A percentile compares a stretch with the other conserved stretches of the same genome.
Evolutionary conservation across 2,329 filamentous ascomycete genomes (phyloP).

Genomic region (Colletotrichum plurivorum): DNA sequence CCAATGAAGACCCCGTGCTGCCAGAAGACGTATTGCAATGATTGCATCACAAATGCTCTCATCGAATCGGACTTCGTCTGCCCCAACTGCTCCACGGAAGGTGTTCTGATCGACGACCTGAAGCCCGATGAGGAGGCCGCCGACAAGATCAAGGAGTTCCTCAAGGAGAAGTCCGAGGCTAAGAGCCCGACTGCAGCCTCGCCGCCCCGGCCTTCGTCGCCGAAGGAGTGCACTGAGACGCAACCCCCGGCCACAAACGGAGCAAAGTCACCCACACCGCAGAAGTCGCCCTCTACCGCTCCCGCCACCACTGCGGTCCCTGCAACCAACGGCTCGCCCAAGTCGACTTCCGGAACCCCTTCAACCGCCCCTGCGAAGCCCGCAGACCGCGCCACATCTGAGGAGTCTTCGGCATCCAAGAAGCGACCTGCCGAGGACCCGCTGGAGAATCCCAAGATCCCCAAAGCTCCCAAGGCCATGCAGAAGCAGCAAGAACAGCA

Average conservation of each 20-base stretch:
- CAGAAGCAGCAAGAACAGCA: conserved; percentile 66
- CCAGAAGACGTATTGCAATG: conserved; percentile 98
- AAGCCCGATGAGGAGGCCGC: conserved; percentile 84
- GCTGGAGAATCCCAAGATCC: conserved; percentile 74
- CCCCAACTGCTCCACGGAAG: conserved; percentile 90
- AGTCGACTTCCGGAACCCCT: conserved; percentile 46
- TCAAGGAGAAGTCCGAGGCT: conserved; percentile 70
- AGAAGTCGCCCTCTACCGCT: conserved; percentile 48
- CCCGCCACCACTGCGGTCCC: conserved; percentile 28
- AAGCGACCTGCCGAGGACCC: conserved; percentile 87
- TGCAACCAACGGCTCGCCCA: conserved; percentile 44
- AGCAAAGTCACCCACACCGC: conserved; percentile 46
- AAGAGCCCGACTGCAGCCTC: conserved; percentile 60
- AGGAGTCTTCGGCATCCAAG: conserved; percentile 64
- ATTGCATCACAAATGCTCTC: conserved; percentile 99
- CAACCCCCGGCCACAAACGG: conserved; percentile 34
- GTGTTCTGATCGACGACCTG: conserved; percentile 93
- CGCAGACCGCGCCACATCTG: conserved; percentile 41
- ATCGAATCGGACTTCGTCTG: conserved; percentile 98
- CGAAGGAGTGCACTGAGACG: conserved; percentile 43
- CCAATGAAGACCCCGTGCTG: conserved; percentile 99
- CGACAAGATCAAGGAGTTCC: conserved; percentile 83
- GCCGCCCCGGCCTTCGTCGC: conserved; percentile 47
- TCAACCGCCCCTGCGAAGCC: conserved; percentile 45
- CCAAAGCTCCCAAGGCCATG: conserved; percentile 77